Conservation (phyloP, 2,329 filamentous ascomycete genomes). For the Diplodia mutila region DNA sequence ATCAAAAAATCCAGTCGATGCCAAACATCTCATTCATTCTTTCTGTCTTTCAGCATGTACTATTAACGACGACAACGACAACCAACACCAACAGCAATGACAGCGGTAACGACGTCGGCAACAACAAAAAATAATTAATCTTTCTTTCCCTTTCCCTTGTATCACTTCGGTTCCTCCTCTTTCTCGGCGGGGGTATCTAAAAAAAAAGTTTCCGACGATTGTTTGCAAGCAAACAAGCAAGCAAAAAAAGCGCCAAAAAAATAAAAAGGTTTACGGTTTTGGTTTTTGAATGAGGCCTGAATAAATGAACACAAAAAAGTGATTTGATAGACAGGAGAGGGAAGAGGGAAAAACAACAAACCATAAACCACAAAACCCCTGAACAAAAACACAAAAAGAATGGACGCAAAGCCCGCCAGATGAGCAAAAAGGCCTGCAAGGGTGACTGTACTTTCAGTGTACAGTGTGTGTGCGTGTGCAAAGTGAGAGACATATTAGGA, state of each 20-base stretch:
- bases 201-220: background rate
- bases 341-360: too few species aligned
- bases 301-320: background rate
- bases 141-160: background rate
- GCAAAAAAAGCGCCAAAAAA: background rate
- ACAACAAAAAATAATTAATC: too few species aligned
- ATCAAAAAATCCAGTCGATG: background rate
- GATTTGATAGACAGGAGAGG: background rate
- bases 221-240: too few species aligned
- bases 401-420: conserved; percentile 14
- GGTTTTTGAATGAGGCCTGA: background rate
- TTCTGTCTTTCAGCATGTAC: too few species aligned
- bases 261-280: too few species aligned
- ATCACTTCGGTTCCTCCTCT: background rate
- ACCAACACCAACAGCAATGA: background rate
- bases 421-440: conserved; percentile 4
- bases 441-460: background rate
- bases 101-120: too few species aligned
- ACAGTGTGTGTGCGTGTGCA: background rate
- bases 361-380: background rate
- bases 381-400: background rate
- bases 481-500: background rate
- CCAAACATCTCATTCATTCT: background rate
- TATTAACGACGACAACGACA: background rate
- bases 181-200: background rate